Evolutionary conservation across 2,329 filamentous ascomycete genomes (phyloP).

Genomic region (Venturiaceae sp.): DNA sequence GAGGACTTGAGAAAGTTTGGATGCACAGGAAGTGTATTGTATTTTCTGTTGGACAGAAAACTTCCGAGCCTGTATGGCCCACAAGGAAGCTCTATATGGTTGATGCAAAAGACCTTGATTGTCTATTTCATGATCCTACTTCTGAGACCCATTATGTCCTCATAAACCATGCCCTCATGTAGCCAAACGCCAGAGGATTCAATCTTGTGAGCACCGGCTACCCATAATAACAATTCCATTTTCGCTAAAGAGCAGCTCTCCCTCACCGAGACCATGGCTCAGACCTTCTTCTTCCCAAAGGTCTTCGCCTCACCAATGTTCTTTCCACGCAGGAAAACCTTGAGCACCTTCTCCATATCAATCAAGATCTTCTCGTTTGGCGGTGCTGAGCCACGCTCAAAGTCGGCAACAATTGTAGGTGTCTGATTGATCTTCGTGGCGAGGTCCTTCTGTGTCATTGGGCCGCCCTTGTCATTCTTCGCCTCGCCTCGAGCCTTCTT

Average conservation of each 20-base stretch:
- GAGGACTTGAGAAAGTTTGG: no score
- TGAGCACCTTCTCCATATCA: constrained; percentile 74
- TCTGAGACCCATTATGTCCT: neutral
- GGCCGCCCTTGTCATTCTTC: constrained; percentile 61
- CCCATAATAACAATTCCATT: neutral
- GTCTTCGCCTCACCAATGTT: constrained; percentile 82
- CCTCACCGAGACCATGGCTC: constrained; percentile 5
- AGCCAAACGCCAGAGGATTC: neutral
- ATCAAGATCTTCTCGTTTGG: constrained; percentile 78
- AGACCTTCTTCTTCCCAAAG: constrained; percentile 59
- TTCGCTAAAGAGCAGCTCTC: constrained; percentile 1
- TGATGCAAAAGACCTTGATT: neutral
- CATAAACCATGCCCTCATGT: neutral
- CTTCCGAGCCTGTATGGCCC: no score
- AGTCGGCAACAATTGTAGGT: constrained; percentile 66
- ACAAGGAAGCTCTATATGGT: no score
- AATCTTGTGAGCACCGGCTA: neutral
- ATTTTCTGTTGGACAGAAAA: no score
- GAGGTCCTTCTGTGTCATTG: constrained; percentile 82
- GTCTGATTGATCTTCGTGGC: constrained; percentile 88
- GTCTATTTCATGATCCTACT: neutral
- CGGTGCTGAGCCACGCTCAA: constrained; percentile 68
- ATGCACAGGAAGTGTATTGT: no score
- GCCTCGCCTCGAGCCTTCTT: constrained; percentile 67
- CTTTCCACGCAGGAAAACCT: constrained; percentile 74